Base-by-base conservation (phyloP, 2,329 filamentous ascomycete genomes). In the Cladosporium austrohemisphaericum region DNA sequence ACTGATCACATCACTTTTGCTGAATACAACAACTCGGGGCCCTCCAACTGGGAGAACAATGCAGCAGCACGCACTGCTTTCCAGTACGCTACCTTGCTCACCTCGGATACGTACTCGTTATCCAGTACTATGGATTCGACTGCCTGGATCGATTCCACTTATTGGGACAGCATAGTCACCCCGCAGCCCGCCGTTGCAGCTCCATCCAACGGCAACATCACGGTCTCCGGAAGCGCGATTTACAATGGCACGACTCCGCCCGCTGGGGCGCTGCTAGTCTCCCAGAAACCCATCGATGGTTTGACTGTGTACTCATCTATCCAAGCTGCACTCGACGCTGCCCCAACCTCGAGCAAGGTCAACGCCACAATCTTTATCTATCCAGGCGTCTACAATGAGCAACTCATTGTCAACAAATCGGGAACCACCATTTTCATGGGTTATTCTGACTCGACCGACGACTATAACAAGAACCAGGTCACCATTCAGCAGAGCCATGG, bases 321-420 rank as follows among this genome's bases (percentile, higher is more conserved):
- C 18, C 67, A 68, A 46, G 60, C 57, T 51, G 68, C 66, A 18
- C 56, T 71, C 10, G 57, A 68, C 44, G 66, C 62, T 26, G 59
- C 61, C 9, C 65, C 68, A 4, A 62, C 59, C 8, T 65, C 65
- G 1, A 68, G 64, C 52, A 69, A 68, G 56, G 61, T 52, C 3
- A 64, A 65, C 23, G 58, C 65, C 23, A 71, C 68, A 1, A 63
- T 71, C 5, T 70, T 71, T 54, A 70, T 71, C 50, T 70, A 69
- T 49, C 68, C 68, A 23, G 69, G 69, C 25, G 58, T 61, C 2
- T 71, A 71, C 51, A 56, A 68, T 13, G 69, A 71, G 55, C 64
- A 71, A 55, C 56, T 71, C 16, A 57, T 68, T 10, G 56, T 71
- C 37, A 68, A 61, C 55, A 66, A 66, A 51, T 63, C 66, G 13